These are phyloP conservation scores for Abelmoschus esculentus DNA, from an alignment of 345 rosid species.

Conservation along the genomic window DNA sequence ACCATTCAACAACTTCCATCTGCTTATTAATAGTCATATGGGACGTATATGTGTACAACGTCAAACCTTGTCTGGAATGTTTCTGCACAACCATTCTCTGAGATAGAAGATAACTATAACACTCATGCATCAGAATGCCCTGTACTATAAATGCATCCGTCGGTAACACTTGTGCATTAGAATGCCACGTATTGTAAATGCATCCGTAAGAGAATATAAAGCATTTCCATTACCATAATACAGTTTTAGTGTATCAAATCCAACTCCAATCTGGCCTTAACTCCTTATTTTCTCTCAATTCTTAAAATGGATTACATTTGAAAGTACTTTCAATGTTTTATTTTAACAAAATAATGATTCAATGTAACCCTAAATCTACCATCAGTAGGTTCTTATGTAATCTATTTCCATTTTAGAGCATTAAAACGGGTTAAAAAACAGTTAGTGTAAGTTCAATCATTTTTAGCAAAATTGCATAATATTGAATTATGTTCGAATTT, in stretches of 20 bases:
- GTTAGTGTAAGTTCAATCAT: background rate
- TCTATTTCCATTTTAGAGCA: background rate
- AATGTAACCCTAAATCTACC: background rate
- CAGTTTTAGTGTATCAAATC: background rate
- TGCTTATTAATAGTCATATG: constrained; percentile 29
- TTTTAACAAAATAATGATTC: background rate
- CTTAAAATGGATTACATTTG: background rate
- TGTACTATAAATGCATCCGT: background rate
- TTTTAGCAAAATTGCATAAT: background rate
- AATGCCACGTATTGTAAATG: too few species aligned
- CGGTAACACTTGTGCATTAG: too few species aligned
- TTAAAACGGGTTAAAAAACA: background rate
- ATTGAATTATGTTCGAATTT: background rate
- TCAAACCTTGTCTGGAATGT: constrained; percentile 32
- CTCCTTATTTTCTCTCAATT: too few species aligned
- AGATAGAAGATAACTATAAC: constrained; percentile 34
- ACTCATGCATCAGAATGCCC: constrained; percentile 12
- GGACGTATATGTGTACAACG: constrained; percentile 30
- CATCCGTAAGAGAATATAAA: background rate
- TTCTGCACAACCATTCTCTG: constrained; percentile 47
- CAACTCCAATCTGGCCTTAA: background rate
- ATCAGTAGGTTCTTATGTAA: background rate
- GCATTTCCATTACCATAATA: background rate
- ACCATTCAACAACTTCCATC: constrained; percentile 95
- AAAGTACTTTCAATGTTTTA: background rate